A percentile compares a stretch with the other conserved stretches of the same genome.
Conservation (phyloP, 352 stramenopile species). For the Globisporangium uncinulatum region DNA sequence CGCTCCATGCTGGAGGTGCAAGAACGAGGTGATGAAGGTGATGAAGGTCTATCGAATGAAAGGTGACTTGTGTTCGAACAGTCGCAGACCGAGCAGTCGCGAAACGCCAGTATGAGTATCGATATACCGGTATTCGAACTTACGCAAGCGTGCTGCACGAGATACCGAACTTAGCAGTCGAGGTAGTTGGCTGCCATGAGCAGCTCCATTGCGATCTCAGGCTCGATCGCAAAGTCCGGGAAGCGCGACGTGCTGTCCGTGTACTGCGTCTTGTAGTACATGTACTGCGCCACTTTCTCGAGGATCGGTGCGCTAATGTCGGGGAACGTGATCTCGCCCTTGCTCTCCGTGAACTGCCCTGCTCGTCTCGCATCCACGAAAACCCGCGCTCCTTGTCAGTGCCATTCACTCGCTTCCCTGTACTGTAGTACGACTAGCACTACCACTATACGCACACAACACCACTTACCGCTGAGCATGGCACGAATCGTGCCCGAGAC, state of each 20-base stretch:
- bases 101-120: too few relatives aligned
- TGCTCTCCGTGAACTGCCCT: slow-evolving; percentile 91
- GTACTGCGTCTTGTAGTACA: slow-evolving; percentile 98
- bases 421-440: not conserved
- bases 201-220: slow-evolving; percentile 96
- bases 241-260: slow-evolving; percentile 92
- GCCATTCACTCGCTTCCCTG: too few relatives aligned
- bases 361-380: not conserved
- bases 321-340: slow-evolving; percentile 96
- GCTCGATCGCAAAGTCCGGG: slow-evolving; percentile 98
- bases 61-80: too few relatives aligned
- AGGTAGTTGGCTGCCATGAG: slow-evolving; percentile 98
- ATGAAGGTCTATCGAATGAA: not conserved
- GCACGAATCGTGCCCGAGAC: slow-evolving; percentile 95
- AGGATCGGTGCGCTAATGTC: slow-evolving; percentile 95
- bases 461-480: slow-evolving; percentile 91
- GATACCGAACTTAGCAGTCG: slow-evolving; percentile 64
- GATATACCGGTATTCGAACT: too few relatives aligned
- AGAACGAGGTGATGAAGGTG: not conserved
- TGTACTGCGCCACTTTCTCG: slow-evolving; percentile 97
- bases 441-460: not conserved
- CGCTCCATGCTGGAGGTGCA: slow-evolving; percentile 13
- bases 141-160: too few relatives aligned
- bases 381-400: too few relatives aligned
- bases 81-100: not conserved